Percentiles rank a stretch among this genome's conserved stretches.
These are phyloP conservation scores for Trypanosoma cruzi DNA, from an alignment of 208 protist species.

Conservation along the genomic window DNA sequence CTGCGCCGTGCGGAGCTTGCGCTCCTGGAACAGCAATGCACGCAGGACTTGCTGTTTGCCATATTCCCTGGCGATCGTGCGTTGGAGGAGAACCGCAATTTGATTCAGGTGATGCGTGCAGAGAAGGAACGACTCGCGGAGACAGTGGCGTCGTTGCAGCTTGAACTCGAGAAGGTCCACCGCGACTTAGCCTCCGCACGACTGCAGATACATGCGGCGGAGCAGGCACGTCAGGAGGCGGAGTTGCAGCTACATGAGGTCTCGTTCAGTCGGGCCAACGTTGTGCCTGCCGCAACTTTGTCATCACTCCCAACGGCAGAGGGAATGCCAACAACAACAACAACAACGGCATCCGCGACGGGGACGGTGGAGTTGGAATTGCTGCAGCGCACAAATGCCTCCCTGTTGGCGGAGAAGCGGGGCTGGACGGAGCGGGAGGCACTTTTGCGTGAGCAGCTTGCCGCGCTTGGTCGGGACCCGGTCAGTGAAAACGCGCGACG, in stretches of 20 bases:
- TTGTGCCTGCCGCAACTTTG: neutral
- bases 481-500: constrained; percentile 64
- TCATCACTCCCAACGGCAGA: neutral
- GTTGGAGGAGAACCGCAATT: constrained; percentile 35
- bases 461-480: constrained; percentile 61
- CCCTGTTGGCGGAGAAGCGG: constrained; percentile 39
- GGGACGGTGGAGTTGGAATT: constrained; percentile 31
- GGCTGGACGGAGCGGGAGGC: constrained; percentile 63
- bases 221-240: constrained; percentile 51
- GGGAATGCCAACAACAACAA: neutral
- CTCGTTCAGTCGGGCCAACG: neutral
- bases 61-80: constrained; percentile 64
- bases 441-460: constrained; percentile 58
- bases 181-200: constrained; percentile 15
- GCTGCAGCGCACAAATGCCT: constrained; percentile 40
- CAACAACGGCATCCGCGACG: neutral
- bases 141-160: constrained; percentile 11
- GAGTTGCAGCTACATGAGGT: constrained; percentile 42
- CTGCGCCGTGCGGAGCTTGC: constrained; percentile 29
- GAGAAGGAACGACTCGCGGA: constrained; percentile 27
- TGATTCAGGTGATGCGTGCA: constrained; percentile 12
- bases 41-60: constrained; percentile 48
- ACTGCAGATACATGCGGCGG: constrained; percentile 31
- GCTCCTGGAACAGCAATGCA: constrained; percentile 42
- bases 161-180: constrained; percentile 9